phyloP scores from a whole-genome alignment of 768 basidiomycete species.

The Mycena epipterygia region DNA sequence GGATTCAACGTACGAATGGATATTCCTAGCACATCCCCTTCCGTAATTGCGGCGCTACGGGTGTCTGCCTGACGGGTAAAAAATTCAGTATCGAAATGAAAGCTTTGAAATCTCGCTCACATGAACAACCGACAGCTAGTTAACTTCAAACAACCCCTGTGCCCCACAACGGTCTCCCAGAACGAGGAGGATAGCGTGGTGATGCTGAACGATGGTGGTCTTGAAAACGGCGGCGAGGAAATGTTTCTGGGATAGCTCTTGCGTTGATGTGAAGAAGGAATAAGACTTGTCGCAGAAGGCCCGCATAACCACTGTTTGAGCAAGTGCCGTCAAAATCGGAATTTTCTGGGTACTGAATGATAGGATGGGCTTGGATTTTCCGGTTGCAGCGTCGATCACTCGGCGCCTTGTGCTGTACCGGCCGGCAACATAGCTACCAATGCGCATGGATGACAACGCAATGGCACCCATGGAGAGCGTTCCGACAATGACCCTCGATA shows the following conservation, averaged over 20 bases:
- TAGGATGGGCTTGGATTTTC: slow-evolving; percentile 44
- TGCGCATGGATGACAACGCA: slow-evolving; percentile 41
- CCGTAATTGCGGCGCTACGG: slow-evolving; percentile 38
- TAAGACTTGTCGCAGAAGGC: slow-evolving; percentile 39
- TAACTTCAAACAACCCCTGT: slow-evolving; percentile 52
- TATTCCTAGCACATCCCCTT: slow-evolving; percentile 36
- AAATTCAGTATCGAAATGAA: background rate
- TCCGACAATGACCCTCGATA: too few relatives aligned
- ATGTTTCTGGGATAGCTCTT: slow-evolving; percentile 27
- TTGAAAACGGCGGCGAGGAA: slow-evolving; percentile 50
- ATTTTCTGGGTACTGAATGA: slow-evolving; percentile 54
- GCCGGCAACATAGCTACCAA: slow-evolving; percentile 35
- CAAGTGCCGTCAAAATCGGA: slow-evolving; percentile 49
- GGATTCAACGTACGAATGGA: background rate
- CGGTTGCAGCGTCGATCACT: slow-evolving; percentile 34
- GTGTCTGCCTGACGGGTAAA: slow-evolving; percentile 30
- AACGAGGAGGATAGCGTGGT: slow-evolving; percentile 31
- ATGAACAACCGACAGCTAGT: slow-evolving; percentile 44
- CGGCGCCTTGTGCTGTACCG: slow-evolving; percentile 48
- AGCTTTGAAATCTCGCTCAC: slow-evolving; percentile 40
- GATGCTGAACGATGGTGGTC: too few relatives aligned
- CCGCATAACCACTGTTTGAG: slow-evolving; percentile 48
- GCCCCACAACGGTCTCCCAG: slow-evolving; percentile 54
- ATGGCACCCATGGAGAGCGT: too few relatives aligned
- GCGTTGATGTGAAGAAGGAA: background rate